phyloP scores from a whole-genome alignment of 208 protist species.

The Wallacemonas sp. region DNA sequence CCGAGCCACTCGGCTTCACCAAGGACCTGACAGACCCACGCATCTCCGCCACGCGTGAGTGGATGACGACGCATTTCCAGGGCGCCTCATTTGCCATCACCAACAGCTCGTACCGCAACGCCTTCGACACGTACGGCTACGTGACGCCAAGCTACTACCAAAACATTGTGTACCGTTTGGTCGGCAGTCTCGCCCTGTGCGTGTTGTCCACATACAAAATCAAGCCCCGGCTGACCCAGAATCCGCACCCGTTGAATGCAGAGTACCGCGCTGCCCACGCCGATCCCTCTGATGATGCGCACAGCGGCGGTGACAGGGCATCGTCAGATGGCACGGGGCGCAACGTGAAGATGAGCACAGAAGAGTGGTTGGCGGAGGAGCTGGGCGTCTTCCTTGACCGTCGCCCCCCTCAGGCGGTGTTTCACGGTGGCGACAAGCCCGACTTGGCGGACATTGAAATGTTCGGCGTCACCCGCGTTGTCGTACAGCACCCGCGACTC shows the following conservation, averaged over 20 bases:
- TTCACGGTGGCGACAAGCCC: constrained; percentile 67
- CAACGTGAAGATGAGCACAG: constrained; percentile 5
- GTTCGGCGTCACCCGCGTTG: constrained; percentile 70
- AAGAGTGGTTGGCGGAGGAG: constrained; percentile 48
- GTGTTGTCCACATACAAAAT: constrained; percentile 61
- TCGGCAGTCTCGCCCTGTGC: constrained; percentile 52
- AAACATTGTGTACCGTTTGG: constrained; percentile 53
- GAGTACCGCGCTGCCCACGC: constrained; percentile 3
- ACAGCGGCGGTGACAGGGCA: no score
- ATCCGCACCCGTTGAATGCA: constrained; percentile 16
- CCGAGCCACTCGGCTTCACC: constrained; percentile 47
- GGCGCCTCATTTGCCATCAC: constrained; percentile 62
- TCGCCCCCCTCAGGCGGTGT: constrained; percentile 20
- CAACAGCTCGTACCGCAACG: constrained; percentile 60
- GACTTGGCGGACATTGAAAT: constrained; percentile 82
- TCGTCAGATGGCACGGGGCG: neutral
- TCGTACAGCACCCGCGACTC: constrained; percentile 50
- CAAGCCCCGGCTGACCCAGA: constrained; percentile 17
- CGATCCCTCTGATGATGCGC: neutral
- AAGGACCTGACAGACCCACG: constrained; percentile 43
- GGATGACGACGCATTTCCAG: constrained; percentile 75
- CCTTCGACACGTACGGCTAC: constrained; percentile 53
- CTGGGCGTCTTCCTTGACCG: constrained; percentile 39
- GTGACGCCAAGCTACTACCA: constrained; percentile 53
- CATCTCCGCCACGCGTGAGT: constrained; percentile 48